Evolutionary conservation across 2,329 filamentous ascomycete genomes (phyloP).

Genomic region (Pseudopyricularia javanii): DNA sequence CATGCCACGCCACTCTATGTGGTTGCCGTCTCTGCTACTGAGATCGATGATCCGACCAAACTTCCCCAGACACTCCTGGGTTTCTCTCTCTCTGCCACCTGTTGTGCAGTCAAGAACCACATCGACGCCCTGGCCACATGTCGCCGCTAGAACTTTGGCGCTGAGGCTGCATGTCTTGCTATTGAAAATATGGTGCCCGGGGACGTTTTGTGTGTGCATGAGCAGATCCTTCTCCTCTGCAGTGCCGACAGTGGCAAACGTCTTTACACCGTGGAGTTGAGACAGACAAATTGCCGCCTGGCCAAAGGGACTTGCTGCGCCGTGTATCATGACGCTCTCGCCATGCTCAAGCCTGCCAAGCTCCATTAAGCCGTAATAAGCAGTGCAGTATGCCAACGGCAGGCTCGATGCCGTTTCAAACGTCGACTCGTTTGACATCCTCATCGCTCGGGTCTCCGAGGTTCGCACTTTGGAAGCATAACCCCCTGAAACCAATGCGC

Average conservation of each 20-base stretch:
- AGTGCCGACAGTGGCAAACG: constrained; percentile 29
- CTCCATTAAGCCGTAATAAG: constrained; percentile 25
- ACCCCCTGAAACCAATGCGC: constrained; percentile 19
- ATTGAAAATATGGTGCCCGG: constrained; percentile 22
- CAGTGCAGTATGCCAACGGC: constrained; percentile 26
- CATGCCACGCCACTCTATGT: constrained; percentile 1
- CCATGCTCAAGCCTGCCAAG: constrained; percentile 22
- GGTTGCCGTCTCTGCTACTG: constrained; percentile 20
- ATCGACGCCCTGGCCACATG: constrained; percentile 20
- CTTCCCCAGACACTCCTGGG: constrained; percentile 28
- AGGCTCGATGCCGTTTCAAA: constrained; percentile 26
- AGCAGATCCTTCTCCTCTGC: constrained; percentile 26
- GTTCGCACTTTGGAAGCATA: constrained; percentile 21
- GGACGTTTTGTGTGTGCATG: constrained; percentile 21
- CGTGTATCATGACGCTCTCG: constrained; percentile 26
- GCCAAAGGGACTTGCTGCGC: constrained; percentile 23
- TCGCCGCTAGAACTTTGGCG: constrained; percentile 13
- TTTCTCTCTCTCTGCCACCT: constrained; percentile 26
- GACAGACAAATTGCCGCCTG: constrained; percentile 26
- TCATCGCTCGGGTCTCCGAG: constrained; percentile 15
- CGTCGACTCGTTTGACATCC: constrained; percentile 22
- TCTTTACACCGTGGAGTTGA: constrained; percentile 22
- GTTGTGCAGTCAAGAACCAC: constrained; percentile 28
- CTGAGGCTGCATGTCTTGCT: constrained; percentile 19
- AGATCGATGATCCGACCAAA: constrained; percentile 31